These are phyloP conservation scores for Cymbidium sinense DNA, from an alignment of 106 monocot genomes.

Conservation along the genomic window DNA sequence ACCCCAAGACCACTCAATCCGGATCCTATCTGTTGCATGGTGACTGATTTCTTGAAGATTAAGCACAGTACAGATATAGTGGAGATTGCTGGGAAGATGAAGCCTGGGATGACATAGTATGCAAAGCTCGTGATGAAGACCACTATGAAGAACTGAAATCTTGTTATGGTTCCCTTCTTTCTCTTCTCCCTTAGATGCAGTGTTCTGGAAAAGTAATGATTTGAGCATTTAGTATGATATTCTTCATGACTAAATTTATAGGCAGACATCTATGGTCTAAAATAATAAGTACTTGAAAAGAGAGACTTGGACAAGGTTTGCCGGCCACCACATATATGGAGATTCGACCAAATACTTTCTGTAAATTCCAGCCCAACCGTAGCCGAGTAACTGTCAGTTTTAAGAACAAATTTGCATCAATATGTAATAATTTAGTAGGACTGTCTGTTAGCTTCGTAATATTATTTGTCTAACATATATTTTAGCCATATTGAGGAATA, in stretches of 20 bases:
- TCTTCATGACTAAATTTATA: not conserved
- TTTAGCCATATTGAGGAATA: too few relatives aligned
- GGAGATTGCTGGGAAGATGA: conserved; percentile 39
- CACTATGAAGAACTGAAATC: conserved; percentile 44
- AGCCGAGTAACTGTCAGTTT: conserved; percentile 40
- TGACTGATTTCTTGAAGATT: conserved; percentile 45
- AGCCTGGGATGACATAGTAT: conserved; percentile 45
- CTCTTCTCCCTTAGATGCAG: conserved; percentile 45
- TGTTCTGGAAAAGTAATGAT: conserved; percentile 17
- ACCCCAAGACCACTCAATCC: conserved; percentile 47
- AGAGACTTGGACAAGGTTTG: conserved; percentile 56
- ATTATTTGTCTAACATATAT: too few relatives aligned
- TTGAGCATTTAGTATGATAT: not conserved
- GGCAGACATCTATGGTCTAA: not conserved
- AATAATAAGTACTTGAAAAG: conserved; percentile 31
- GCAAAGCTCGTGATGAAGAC: conserved; percentile 38
- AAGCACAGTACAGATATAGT: conserved; percentile 34
- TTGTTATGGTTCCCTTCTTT: conserved; percentile 28
- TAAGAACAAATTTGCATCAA: too few relatives aligned
- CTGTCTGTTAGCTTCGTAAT: too few relatives aligned
- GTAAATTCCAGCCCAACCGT: conserved; percentile 57
- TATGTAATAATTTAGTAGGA: too few relatives aligned
- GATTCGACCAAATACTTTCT: conserved; percentile 46
- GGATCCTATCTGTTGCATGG: conserved; percentile 48
- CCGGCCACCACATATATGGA: conserved; percentile 70